Evolutionary conservation across 2,329 filamentous ascomycete species (phyloP).

Genomic region (Pseudogymnoascus sp.): DNA sequence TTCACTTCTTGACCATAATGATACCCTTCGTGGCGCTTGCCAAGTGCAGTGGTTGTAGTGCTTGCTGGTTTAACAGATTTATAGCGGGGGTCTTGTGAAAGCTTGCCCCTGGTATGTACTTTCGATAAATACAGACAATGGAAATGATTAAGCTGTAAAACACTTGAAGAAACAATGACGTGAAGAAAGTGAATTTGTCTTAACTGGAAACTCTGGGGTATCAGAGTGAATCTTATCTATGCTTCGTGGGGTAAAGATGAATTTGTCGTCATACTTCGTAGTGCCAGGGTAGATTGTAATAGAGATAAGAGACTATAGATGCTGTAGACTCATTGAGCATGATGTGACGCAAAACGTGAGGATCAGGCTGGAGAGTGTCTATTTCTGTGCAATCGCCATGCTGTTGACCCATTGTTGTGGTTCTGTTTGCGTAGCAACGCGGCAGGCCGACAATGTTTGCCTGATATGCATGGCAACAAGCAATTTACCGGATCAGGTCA

Average conservation of each 20-base stretch:
- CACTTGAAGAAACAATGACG: not conserved
- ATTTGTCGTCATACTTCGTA: not conserved
- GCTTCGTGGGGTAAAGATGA: not conserved
- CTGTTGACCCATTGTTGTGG: conserved; percentile 1
- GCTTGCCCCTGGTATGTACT: not conserved
- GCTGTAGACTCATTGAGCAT: not conserved
- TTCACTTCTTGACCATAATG: conserved; percentile 7
- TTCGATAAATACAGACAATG: conserved; percentile 5
- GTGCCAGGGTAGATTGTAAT: not conserved
- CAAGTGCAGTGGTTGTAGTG: conserved; percentile 5
- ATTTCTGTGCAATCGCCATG: conserved; percentile 1
- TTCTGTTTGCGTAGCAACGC: not conserved
- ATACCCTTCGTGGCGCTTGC: conserved; percentile 9
- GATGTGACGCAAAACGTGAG: not conserved
- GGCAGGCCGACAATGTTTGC: not conserved
- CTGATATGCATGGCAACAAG: not conserved
- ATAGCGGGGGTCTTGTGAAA: not conserved
- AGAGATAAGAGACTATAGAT: too few relatives aligned
- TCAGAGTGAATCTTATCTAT: not conserved
- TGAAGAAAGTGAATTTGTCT: not conserved
- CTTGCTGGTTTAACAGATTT: conserved; percentile 3
- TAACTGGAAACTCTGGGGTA: not conserved
- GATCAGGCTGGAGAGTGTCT: not conserved
- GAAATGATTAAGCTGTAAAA: conserved; percentile 1
- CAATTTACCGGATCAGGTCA: not conserved